A percentile compares a stretch with the other conserved stretches of the same genome.
Conservation (phyloP, 176 grass and related monocot species). For the Rhynchospora tenuis region DNA sequence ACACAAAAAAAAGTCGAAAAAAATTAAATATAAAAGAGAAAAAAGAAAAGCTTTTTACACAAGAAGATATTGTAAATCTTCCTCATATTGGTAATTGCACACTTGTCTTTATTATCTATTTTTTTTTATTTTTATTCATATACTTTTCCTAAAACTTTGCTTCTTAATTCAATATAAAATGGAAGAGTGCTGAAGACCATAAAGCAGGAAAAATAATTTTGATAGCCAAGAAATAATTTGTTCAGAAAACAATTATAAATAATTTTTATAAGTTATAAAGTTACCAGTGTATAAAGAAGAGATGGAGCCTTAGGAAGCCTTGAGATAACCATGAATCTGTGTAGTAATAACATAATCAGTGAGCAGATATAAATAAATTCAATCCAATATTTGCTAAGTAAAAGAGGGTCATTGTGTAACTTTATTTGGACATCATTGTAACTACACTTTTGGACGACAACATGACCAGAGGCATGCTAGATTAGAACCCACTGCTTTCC, state of each 20-base stretch:
- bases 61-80: not conserved
- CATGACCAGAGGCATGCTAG: not conserved
- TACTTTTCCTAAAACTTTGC: not conserved
- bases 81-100: not conserved
- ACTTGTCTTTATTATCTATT: not conserved
- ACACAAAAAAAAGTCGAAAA: not conserved
- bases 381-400: not conserved
- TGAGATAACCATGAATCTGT: slow-evolving; percentile 87
- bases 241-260: not conserved
- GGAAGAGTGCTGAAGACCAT: not conserved
- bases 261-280: not conserved
- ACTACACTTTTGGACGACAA: not conserved
- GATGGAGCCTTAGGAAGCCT: slow-evolving; percentile 42
- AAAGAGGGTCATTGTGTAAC: not conserved
- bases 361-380: not conserved
- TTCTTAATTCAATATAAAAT: not conserved
- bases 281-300: slow-evolving; percentile 79
- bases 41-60: not conserved
- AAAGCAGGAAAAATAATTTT: not conserved
- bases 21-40: not conserved
- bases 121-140: slow-evolving; percentile 6
- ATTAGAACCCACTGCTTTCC: no score
- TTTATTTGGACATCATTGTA: not conserved
- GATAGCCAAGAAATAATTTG: not conserved
- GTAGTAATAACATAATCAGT: slow-evolving; percentile 18